A percentile compares a stretch with the other conserved stretches of the same genome.
phyloP scores from a whole-genome alignment of 1,284 basidiomycete genomes.

The Chalciporus sp. region DNA sequence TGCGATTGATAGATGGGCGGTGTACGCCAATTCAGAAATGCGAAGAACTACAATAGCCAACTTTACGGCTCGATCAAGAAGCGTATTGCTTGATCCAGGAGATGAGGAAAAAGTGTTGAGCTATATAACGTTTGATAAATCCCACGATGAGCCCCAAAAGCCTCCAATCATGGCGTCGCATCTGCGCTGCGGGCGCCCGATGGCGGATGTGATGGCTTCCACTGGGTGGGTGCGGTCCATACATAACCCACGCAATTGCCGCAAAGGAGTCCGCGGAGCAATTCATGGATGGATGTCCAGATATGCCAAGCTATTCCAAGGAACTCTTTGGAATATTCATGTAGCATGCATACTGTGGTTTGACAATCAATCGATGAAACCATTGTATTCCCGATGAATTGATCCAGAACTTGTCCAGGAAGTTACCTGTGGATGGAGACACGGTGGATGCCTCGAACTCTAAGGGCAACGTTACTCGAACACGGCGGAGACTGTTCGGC shows the following conservation, averaged over 20 bases:
- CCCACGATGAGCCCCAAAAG: conserved; percentile 23
- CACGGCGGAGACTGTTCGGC: conserved; percentile 5
- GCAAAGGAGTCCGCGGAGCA: conserved; percentile 25
- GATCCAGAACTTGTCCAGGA: not conserved
- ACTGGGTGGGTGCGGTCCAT: conserved; percentile 7
- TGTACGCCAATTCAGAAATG: conserved; percentile 19
- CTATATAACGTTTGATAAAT: conserved; percentile 19
- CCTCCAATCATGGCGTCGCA: conserved; percentile 20
- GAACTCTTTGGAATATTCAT: conserved; percentile 16
- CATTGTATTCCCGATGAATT: conserved; percentile 11
- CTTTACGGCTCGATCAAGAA: conserved; percentile 19
- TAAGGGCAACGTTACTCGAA: conserved; percentile 10
- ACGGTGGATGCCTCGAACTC: conserved; percentile 5
- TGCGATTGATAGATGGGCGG: conserved; percentile 20
- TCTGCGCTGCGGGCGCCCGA: conserved; percentile 23
- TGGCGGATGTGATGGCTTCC: conserved; percentile 21
- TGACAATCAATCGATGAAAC: not conserved
- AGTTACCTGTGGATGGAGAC: not conserved
- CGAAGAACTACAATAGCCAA: not conserved
- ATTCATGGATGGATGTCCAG: not conserved
- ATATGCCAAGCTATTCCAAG: conserved; percentile 21
- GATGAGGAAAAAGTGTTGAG: not conserved
- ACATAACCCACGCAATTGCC: conserved; percentile 24
- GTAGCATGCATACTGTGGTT: not conserved
- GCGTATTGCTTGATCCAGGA: not conserved